Evolutionary conservation across 2,329 filamentous ascomycete species (phyloP).

Genomic region (Penicillium sp.): DNA sequence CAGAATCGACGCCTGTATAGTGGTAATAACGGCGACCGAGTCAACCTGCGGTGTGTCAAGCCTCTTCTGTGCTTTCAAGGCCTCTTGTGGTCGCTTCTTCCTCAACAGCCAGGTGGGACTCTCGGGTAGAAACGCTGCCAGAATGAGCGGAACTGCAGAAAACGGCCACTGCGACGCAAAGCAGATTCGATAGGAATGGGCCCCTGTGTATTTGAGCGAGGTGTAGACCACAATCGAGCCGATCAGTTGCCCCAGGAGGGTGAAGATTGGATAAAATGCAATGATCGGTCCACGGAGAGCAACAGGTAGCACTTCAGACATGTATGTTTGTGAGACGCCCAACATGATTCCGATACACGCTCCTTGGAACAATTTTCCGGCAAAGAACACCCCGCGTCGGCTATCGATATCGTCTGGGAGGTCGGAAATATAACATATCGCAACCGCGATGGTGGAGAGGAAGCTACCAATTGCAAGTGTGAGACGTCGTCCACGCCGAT

Average conservation of each 20-base stretch:
- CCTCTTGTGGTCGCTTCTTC: constrained; percentile 38
- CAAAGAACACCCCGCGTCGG: constrained; percentile 44
- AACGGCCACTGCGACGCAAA: constrained; percentile 53
- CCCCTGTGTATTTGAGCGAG: constrained; percentile 29
- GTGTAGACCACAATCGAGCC: constrained; percentile 34
- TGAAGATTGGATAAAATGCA: constrained; percentile 53
- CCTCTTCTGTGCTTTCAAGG: constrained; percentile 15
- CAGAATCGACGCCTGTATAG: constrained; percentile 14
- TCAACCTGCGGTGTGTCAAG: constrained; percentile 7
- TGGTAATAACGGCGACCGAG: constrained; percentile 10
- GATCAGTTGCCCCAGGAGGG: constrained; percentile 50
- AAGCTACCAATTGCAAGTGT: constrained; percentile 39
- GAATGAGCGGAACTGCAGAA: constrained; percentile 44
- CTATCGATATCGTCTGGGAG: constrained; percentile 20
- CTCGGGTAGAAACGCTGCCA: constrained; percentile 52
- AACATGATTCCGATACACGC: constrained; percentile 50
- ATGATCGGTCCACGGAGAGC: constrained; percentile 49
- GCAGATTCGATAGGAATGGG: constrained; percentile 29
- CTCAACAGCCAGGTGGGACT: constrained; percentile 52
- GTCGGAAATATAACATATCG: constrained; percentile 22
- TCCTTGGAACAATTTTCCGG: constrained; percentile 49
- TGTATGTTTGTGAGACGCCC: constrained; percentile 47
- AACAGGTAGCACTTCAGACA: constrained; percentile 52
- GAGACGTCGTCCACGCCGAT: constrained; percentile 39
- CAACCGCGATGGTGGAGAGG: constrained; percentile 38